Percentiles rank a stretch among this genome's conserved stretches.
phyloP scores from a whole-genome alignment of 2,329 filamentous ascomycete genomes.

The Scedosporium apiospermum region DNA sequence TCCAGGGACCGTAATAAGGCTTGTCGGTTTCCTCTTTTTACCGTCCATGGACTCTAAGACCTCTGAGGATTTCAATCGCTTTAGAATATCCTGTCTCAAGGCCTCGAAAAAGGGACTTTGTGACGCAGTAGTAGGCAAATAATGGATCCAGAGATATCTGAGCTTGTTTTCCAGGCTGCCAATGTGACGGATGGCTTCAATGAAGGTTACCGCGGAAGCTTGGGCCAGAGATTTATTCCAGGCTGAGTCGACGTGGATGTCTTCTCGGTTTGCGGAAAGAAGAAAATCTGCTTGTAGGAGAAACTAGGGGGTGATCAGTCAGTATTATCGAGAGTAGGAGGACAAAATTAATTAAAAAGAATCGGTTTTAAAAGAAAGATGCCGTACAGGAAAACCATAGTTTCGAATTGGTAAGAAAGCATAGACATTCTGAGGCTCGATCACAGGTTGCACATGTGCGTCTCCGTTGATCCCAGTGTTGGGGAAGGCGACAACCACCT shows the following conservation, averaged over 20 bases:
- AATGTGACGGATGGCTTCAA: constrained; percentile 4
- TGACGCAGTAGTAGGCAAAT: background rate
- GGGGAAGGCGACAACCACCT: constrained; percentile 15
- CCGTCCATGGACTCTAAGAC: background rate
- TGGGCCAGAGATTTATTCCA: constrained; percentile 14
- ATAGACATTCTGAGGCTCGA: constrained; percentile 12
- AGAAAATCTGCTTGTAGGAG: constrained; percentile 18
- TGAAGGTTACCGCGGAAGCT: background rate
- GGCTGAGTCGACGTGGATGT: constrained; percentile 10
- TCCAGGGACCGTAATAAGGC: background rate
- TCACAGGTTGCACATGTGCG: background rate
- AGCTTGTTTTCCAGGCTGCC: constrained; percentile 5
- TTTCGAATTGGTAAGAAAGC: constrained; percentile 17
- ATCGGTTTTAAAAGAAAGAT: background rate
- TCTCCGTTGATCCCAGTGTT: background rate
- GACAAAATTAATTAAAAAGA: background rate
- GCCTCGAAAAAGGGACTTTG: constrained; percentile 2
- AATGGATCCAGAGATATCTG: constrained; percentile 10
- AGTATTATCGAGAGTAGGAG: background rate
- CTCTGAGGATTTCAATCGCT: background rate
- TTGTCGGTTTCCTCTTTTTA: background rate
- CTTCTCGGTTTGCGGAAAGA: constrained; percentile 15
- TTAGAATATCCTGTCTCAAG: background rate
- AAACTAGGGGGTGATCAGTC: constrained; percentile 11
- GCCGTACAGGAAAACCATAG: constrained; percentile 14